These are phyloP conservation scores for Hortaea werneckii DNA, from an alignment of 2,329 filamentous ascomycete genomes.

Conservation along the genomic window DNA sequence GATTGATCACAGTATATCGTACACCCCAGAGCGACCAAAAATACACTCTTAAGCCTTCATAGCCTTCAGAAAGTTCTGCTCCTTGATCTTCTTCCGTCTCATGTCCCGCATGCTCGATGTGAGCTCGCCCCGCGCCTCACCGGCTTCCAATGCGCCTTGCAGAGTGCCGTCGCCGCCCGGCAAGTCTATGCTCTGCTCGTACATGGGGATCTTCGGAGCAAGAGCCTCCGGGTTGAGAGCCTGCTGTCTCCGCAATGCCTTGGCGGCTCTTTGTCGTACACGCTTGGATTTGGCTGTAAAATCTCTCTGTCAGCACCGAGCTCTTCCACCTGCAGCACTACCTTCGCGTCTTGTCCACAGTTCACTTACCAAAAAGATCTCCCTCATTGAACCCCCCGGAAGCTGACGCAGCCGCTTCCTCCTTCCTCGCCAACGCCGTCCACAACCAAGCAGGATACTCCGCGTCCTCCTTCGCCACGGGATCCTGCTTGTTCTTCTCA, in stretches of 20 bases:
- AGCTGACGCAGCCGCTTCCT: constrained; percentile 40
- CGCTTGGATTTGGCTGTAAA: constrained; percentile 71
- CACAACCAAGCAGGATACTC: constrained; percentile 78
- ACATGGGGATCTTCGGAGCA: constrained; percentile 56
- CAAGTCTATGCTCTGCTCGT: constrained; percentile 69
- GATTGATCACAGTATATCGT: too few species aligned
- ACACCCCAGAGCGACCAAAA: too few species aligned
- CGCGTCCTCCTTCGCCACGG: constrained; percentile 61
- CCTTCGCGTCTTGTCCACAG: neutral
- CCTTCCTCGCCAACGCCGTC: constrained; percentile 53
- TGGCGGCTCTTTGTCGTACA: constrained; percentile 61
- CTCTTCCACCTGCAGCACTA: neutral
- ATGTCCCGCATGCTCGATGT: constrained; percentile 64
- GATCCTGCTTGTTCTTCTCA: constrained; percentile 61
- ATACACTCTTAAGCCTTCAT: neutral
- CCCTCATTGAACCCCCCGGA: constrained; percentile 43
- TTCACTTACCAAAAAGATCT: constrained; percentile 67
- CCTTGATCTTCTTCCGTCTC: constrained; percentile 68
- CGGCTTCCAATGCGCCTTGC: constrained; percentile 36
- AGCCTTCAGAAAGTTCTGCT: constrained; percentile 66
- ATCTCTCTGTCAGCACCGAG: neutral
- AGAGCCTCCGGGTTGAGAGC: constrained; percentile 57
- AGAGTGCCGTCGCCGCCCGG: constrained; percentile 43
- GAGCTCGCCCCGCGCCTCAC: constrained; percentile 49
- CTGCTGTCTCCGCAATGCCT: constrained; percentile 51